These are phyloP conservation scores for Fonsecaea multimorphosa DNA, from an alignment of 2,329 filamentous ascomycete species.

Conservation along the genomic window DNA sequence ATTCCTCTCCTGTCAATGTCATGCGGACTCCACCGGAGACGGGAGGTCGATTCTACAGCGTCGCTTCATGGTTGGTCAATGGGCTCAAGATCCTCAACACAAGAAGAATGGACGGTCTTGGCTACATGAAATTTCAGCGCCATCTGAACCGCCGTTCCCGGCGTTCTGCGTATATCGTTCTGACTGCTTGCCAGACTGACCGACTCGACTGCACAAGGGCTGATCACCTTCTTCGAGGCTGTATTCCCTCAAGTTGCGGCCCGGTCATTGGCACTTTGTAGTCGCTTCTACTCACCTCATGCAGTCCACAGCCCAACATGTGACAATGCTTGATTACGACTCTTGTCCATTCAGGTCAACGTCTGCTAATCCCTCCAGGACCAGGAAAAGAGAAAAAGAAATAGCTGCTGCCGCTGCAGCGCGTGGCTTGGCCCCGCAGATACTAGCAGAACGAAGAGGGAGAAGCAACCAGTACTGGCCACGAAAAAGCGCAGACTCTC, in stretches of 20 bases:
- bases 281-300: not conserved
- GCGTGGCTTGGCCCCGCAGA: not conserved
- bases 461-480: not conserved
- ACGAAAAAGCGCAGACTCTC: not conserved
- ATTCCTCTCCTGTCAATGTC: too few species aligned
- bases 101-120: conserved; percentile 7
- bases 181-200: conserved; percentile 1
- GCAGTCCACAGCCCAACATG: not conserved
- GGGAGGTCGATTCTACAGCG: not conserved
- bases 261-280: not conserved
- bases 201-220: not conserved
- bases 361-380: not conserved
- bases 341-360: not conserved
- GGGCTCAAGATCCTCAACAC: not conserved
- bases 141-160: not conserved
- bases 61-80: not conserved
- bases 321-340: not conserved
- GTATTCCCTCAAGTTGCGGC: not conserved
- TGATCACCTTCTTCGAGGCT: not conserved
- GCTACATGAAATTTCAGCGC: not conserved
- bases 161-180: not conserved
- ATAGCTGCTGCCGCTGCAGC: not conserved
- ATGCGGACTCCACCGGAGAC: not conserved
- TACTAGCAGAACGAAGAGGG: not conserved
- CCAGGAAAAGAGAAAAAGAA: not conserved